Evolutionary conservation across 1,139 yeast genomes (phyloP).

Genomic region (Suhomyces guaymorum): DNA sequence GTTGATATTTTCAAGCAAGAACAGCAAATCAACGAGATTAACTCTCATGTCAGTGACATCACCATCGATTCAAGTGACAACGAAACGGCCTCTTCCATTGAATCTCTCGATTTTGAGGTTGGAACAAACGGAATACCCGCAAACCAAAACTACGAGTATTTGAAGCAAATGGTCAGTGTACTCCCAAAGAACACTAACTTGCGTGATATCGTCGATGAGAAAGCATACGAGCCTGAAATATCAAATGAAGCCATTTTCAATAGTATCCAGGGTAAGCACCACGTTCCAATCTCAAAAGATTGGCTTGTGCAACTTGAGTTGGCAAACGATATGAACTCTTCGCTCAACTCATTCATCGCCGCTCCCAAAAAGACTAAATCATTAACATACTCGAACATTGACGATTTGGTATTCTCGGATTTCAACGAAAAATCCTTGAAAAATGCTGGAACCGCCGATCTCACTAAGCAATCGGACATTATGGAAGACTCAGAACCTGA

Average conservation of each 20-base stretch:
- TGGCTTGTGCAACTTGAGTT: conserved; percentile 67
- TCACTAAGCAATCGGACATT: conserved; percentile 7
- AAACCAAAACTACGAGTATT: conserved; percentile 31
- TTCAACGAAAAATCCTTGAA: conserved; percentile 31
- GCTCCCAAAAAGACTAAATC: conserved; percentile 20
- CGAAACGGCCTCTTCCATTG: conserved; percentile 11
- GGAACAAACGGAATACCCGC: conserved; percentile 13
- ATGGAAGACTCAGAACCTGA: conserved; percentile 16
- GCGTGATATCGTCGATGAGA: conserved; percentile 54
- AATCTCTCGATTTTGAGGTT: conserved; percentile 14
- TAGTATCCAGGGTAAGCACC: conserved; percentile 31
- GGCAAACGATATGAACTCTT: conserved; percentile 56
- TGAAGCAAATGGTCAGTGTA: conserved; percentile 35
- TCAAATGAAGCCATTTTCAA: conserved; percentile 34
- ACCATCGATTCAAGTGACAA: conserved; percentile 29
- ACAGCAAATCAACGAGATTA: conserved; percentile 21
- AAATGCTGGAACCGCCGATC: conserved; percentile 2
- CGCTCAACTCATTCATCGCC: conserved; percentile 34
- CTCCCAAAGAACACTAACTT: conserved; percentile 35
- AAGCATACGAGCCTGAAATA: conserved; percentile 68
- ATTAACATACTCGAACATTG: conserved; percentile 38
- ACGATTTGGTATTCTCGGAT: conserved; percentile 57
- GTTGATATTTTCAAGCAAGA: conserved; percentile 24
- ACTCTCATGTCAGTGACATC: conserved; percentile 32
- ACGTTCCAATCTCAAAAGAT: conserved; percentile 53